phyloP scores from a whole-genome alignment of 129 eudicot genomes.

The sunflower (Helianthus annuus) region DNA sequence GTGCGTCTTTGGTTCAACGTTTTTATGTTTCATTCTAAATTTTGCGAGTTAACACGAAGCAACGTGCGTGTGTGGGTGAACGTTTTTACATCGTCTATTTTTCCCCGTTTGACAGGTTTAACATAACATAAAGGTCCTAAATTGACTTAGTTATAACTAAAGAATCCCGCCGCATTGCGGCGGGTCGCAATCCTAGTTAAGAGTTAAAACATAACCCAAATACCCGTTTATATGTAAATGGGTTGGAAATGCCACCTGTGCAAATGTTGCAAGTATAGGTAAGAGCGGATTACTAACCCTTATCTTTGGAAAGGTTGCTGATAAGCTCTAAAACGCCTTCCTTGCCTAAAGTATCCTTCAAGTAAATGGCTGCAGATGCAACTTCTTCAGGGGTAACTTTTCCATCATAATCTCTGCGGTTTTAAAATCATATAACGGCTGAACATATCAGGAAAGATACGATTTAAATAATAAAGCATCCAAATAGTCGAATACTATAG shows the following conservation, averaged over 20 bases:
- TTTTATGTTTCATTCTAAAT: too few species aligned
- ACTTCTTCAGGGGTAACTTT: conserved; percentile 97
- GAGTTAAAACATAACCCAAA: too few species aligned
- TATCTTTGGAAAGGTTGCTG: conserved; percentile 87
- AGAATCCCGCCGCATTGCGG: too few species aligned
- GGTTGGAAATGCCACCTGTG: neutral
- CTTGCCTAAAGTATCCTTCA: conserved; percentile 89
- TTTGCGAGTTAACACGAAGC: too few species aligned
- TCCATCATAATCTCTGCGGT: conserved; percentile 87
- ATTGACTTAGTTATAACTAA: too few species aligned
- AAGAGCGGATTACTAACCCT: conserved; percentile 47
- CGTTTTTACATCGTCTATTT: too few species aligned
- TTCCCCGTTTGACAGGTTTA: too few species aligned
- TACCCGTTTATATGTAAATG: too few species aligned
- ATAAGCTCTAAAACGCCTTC: conserved; percentile 95
- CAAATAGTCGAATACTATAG: neutral
- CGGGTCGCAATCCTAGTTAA: too few species aligned
- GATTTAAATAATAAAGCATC: neutral
- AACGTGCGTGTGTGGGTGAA: too few species aligned
- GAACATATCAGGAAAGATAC: neutral
- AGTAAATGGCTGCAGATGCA: conserved; percentile 88
- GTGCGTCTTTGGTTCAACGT: too few species aligned
- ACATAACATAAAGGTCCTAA: too few species aligned
- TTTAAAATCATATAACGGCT: neutral
- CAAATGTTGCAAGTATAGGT: neutral